A percentile compares a stretch with the other conserved stretches of the same genome.
phyloP scores from a whole-genome alignment of 108 stramenopile genomes.

The Aurantiochytrium sp. region DNA sequence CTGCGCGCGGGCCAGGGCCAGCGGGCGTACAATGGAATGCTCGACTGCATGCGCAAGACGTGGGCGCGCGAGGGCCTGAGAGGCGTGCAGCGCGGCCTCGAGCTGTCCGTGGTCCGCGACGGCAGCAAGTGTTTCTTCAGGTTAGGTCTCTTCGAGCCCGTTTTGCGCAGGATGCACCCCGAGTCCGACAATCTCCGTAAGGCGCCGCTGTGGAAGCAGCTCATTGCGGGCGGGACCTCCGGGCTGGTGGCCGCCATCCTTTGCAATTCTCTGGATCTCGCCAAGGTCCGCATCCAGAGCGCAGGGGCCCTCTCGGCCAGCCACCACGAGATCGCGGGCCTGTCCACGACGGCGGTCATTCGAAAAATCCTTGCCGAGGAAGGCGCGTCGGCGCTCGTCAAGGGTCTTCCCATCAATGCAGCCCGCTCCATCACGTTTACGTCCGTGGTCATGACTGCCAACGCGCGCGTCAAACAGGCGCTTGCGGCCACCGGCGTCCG shows the following conservation, averaged over 20 bases:
- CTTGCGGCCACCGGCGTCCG: background rate
- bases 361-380: background rate
- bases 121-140: background rate
- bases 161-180: background rate
- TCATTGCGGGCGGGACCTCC: background rate
- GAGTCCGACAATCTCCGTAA: background rate
- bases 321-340: constrained; percentile 14
- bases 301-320: background rate
- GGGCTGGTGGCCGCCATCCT: background rate
- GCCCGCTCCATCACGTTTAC: background rate
- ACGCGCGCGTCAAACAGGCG: background rate
- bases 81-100: constrained; percentile 11
- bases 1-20: background rate
- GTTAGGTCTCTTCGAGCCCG: background rate
- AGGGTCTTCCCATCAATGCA: background rate
- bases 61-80: background rate
- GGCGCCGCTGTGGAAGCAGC: background rate
- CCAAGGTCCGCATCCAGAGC: constrained; percentile 23
- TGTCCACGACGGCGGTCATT: background rate
- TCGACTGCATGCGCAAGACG: constrained; percentile 1
- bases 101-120: background rate
- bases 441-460: background rate
- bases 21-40: background rate
- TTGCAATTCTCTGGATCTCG: background rate
- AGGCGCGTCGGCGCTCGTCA: background rate